phyloP scores from a whole-genome alignment of 306 rosid species.

The Cucumis melo region DNA sequence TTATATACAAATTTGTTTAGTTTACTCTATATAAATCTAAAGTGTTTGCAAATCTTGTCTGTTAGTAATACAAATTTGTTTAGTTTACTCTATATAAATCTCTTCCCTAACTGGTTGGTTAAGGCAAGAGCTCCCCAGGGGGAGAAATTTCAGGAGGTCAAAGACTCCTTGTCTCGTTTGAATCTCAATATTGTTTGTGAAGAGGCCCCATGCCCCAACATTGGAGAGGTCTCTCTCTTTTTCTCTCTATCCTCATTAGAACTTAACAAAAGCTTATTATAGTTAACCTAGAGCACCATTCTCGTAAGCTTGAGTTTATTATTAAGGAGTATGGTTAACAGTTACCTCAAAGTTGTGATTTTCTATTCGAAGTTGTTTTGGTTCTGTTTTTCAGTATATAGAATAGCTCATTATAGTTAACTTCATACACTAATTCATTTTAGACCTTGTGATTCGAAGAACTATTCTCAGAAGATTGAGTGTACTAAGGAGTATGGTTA shows the following conservation, averaged over 20 bases:
- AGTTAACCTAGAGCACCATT: too few species aligned
- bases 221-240: slow-evolving; percentile 45
- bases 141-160: slow-evolving; percentile 38
- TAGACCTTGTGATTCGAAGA: background rate
- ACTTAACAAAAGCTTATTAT: background rate
- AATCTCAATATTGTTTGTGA: slow-evolving; percentile 85
- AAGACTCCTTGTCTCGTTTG: slow-evolving; percentile 50
- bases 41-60: too few species aligned
- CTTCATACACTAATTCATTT: background rate
- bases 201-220: slow-evolving; percentile 95
- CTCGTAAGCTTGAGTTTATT: too few species aligned
- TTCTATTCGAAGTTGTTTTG: too few species aligned
- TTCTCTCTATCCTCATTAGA: background rate
- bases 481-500: background rate
- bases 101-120: slow-evolving; percentile 72
- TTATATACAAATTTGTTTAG: too few species aligned
- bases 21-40: too few species aligned
- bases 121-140: slow-evolving; percentile 85
- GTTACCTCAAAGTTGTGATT: too few species aligned
- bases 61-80: too few species aligned
- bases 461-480: background rate
- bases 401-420: background rate
- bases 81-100: too few species aligned
- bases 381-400: too few species aligned
- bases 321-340: too few species aligned